These are phyloP conservation scores for Suillus lakei DNA, from an alignment of 768 basidiomycete genomes.

Conservation along the genomic window DNA sequence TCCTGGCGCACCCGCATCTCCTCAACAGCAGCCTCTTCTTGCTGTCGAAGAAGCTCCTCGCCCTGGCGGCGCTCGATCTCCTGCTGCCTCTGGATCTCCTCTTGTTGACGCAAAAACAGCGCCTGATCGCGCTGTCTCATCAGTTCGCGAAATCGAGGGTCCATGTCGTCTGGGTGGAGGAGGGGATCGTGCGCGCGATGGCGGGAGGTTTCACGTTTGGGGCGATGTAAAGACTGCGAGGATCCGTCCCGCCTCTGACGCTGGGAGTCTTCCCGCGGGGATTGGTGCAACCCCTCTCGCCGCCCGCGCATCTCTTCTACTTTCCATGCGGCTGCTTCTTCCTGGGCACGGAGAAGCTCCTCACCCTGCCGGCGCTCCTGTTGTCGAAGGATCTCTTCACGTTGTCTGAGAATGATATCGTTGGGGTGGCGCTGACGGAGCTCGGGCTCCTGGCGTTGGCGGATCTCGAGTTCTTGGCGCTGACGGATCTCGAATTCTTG, in stretches of 20 bases:
- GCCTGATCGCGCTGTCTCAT: slow-evolving; percentile 2
- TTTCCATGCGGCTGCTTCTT: not conserved
- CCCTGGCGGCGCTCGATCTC: slow-evolving; percentile 1
- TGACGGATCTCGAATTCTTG: not conserved
- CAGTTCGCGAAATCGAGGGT: slow-evolving; percentile 1
- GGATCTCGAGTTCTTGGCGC: slow-evolving; percentile 1
- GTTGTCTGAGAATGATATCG: not conserved
- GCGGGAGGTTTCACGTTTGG: not conserved
- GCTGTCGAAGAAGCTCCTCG: slow-evolving; percentile 1
- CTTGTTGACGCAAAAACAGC: not conserved
- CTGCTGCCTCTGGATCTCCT: not conserved
- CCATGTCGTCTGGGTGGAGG: not conserved
- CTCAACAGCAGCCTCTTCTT: slow-evolving; percentile 1
- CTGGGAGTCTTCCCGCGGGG: not conserved
- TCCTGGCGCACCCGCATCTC: not conserved
- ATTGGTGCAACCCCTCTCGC: not conserved
- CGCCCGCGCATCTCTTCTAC: slow-evolving; percentile 1
- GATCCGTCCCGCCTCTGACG: slow-evolving; percentile 1
- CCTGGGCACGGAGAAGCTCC: not conserved
- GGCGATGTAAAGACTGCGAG: not conserved
- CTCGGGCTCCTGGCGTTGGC: not conserved
- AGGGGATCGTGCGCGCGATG: not conserved
- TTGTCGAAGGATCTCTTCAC: not conserved
- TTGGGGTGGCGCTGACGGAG: not conserved
- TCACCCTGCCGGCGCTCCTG: slow-evolving; percentile 5